phyloP scores from a whole-genome alignment of 495 filamentous ascomycete species.

The Chlorociboria aeruginascens region DNA sequence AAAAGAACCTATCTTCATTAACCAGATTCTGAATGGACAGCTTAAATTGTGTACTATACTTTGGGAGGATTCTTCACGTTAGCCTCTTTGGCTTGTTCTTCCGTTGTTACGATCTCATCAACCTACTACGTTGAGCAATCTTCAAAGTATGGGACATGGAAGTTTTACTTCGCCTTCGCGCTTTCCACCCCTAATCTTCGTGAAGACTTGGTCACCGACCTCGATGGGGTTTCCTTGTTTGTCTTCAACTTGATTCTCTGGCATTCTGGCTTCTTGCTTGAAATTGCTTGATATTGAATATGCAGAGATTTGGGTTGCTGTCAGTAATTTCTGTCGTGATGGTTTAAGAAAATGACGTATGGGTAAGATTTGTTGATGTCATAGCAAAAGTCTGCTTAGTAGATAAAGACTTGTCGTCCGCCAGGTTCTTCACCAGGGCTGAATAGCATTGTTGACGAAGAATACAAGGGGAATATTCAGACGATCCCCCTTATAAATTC shows the following conservation, averaged over 20 bases:
- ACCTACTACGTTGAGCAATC: conserved; percentile 12
- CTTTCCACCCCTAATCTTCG: conserved; percentile 23
- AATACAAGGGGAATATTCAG: too few relatives aligned
- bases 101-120: conserved; percentile 24
- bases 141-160: not conserved
- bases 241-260: conserved; percentile 16
- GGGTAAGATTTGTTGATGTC: too few relatives aligned
- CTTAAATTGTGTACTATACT: conserved; percentile 11
- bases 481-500: too few relatives aligned
- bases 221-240: conserved; percentile 25
- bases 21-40: not conserved
- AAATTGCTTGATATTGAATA: too few relatives aligned
- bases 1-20: conserved; percentile 8
- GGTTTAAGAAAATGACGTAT: too few relatives aligned
- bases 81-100: conserved; percentile 24
- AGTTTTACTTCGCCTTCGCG: conserved; percentile 20
- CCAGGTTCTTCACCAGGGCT: too few relatives aligned
- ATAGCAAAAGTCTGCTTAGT: too few relatives aligned
- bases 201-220: conserved; percentile 26
- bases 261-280: too few relatives aligned
- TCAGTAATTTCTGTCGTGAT: too few relatives aligned
- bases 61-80: conserved; percentile 33
- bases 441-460: too few relatives aligned
- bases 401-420: too few relatives aligned
- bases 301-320: too few relatives aligned